Evolutionary conservation across 805 yeast species (phyloP), one percentile per base, ranked within the genome.

Genomic region (Sugiyamaella chiloensis): DNA sequence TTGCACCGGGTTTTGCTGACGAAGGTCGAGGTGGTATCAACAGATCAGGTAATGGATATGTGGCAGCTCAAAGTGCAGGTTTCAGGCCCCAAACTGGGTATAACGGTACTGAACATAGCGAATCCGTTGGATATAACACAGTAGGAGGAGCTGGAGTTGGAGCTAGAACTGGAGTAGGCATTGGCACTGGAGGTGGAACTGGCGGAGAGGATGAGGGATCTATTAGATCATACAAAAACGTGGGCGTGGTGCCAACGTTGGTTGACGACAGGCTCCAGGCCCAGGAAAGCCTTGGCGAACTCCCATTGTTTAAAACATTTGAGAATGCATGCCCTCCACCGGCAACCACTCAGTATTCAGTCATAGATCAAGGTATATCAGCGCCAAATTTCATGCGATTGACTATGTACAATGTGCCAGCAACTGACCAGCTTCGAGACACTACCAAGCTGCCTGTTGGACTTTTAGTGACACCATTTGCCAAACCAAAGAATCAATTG

Each of bases 371-470:
- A 63, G 96, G 95, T 4, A 79, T 83, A 6, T 80, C 96, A 2
- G 80, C 87, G 20, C 93, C 98, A 2, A 79, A 86, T 51, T 81
- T 81, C 63, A 78, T 86, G 61, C 74, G 95, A 50, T 69, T 87
- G 52, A 73, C 96, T 3, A 78, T 89, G 86, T 87, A 88, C 66
- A 80, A 83, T 56, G 77, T 89, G 5, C 99, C 99, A 2, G 77
- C 76, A 31, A 72, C 82, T 14, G 91, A 87, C 51, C 78, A 75
- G 43, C 68, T 89, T 47, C 76, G 93, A 58, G 71, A 75, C 21
- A 75, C 81, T 2, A 76, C 96, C 0, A 80, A 79, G 50, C 67
- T 93, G 44, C 98, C 99, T 1, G 68, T 93, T 35, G 95, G 96
- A 0, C 68, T 91, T 48, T 73, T 88, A 2, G 67, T 89, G 19